phyloP scores from a whole-genome alignment of 352 stramenopile genomes.

The Phytophthora fragariaefolia region DNA sequence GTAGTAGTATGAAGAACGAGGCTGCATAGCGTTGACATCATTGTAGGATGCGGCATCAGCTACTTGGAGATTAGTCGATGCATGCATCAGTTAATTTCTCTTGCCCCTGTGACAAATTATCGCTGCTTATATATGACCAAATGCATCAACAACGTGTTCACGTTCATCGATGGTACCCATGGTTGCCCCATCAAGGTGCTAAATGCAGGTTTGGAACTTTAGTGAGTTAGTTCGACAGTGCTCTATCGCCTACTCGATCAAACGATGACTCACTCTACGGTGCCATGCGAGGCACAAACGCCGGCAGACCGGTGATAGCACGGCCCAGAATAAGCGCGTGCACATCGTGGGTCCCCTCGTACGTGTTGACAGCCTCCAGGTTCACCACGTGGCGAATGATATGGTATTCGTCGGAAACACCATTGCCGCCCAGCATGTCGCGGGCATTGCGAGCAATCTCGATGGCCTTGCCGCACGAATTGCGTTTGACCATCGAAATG shows the following conservation, averaged over 20 bases:
- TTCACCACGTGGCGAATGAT: constrained; percentile 98
- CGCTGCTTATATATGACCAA: neutral
- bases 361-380: constrained; percentile 99
- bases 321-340: constrained; percentile 98
- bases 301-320: constrained; percentile 95
- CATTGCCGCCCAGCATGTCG: constrained; percentile 99
- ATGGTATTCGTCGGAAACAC: constrained; percentile 99
- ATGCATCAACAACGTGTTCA: constrained; percentile 1
- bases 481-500: constrained; percentile 56
- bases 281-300: constrained; percentile 92
- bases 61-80: too few relatives aligned
- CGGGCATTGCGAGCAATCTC: constrained; percentile 92
- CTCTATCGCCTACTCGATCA: neutral
- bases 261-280: constrained; percentile 42
- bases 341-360: constrained; percentile 99
- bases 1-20: too few relatives aligned
- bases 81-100: too few relatives aligned
- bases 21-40: too few relatives aligned
- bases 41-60: too few relatives aligned
- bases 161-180: too few relatives aligned
- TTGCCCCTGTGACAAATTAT: too few relatives aligned
- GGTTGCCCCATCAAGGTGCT: too few relatives aligned
- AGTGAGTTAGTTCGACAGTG: neutral
- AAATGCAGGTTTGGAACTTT: too few relatives aligned
- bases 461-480: constrained; percentile 57